phyloP scores from a whole-genome alignment of 495 filamentous ascomycete genomes.

The Pyronema domesticum region DNA sequence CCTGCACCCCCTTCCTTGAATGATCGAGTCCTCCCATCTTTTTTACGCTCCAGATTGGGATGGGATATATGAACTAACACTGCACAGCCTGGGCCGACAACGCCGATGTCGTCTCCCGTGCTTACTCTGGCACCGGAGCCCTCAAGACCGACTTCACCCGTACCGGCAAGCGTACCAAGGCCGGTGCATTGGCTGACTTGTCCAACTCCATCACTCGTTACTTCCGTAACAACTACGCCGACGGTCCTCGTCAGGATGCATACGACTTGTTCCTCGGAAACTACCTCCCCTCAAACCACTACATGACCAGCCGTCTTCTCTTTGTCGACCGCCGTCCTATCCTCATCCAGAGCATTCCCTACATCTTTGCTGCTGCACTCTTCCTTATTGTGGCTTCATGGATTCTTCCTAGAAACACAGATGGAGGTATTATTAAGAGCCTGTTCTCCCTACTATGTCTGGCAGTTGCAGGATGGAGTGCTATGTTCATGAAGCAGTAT shows the following conservation, averaged over 20 bases:
- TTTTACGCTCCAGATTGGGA: neutral
- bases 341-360: slow-evolving; percentile 75
- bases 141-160: slow-evolving; percentile 93
- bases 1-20: no score
- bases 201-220: slow-evolving; percentile 73
- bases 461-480: slow-evolving; percentile 45
- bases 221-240: slow-evolving; percentile 74
- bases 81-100: slow-evolving; percentile 69
- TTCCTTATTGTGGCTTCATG: slow-evolving; percentile 70
- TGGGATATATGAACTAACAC: slow-evolving; percentile 1
- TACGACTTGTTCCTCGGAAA: slow-evolving; percentile 85
- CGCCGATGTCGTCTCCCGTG: slow-evolving; percentile 78
- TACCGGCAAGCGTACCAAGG: slow-evolving; percentile 66
- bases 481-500: slow-evolving; percentile 56
- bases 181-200: slow-evolving; percentile 63
- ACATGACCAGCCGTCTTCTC: slow-evolving; percentile 43
- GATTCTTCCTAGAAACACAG: slow-evolving; percentile 49
- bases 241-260: slow-evolving; percentile 83
- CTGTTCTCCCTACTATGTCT: slow-evolving; percentile 63
- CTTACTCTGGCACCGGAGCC: slow-evolving; percentile 87
- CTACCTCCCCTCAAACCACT: slow-evolving; percentile 51
- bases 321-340: slow-evolving; percentile 79
- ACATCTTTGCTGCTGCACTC: slow-evolving; percentile 67
- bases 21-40: no score
- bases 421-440: slow-evolving; percentile 41